phyloP scores from a whole-genome alignment of 345 rosid genomes.

The Chamaenerion angustifolium region DNA sequence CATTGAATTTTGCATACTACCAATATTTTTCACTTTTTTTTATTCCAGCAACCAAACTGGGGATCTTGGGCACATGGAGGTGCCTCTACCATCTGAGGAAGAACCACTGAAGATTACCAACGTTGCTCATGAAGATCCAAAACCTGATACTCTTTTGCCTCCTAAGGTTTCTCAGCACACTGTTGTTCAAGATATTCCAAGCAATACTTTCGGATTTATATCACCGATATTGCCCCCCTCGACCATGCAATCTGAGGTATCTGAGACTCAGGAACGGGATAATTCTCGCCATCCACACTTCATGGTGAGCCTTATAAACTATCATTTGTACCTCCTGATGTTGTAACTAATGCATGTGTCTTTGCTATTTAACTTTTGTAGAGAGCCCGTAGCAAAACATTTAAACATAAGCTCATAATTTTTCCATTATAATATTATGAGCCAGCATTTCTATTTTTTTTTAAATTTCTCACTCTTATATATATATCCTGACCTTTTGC shows the following conservation, averaged over 20 bases:
- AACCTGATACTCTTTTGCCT: constrained; percentile 24
- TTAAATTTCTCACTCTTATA: too few species aligned
- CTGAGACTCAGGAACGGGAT: constrained; percentile 39
- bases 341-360: too few species aligned
- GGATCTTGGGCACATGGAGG: constrained; percentile 19
- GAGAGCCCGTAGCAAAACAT: too few species aligned
- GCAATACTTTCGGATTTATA: constrained; percentile 36
- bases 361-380: too few species aligned
- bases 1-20: too few species aligned
- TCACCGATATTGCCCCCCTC: constrained; percentile 36
- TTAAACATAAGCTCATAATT: too few species aligned
- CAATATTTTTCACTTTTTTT: too few species aligned
- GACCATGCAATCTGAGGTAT: constrained; percentile 27
- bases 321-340: too few species aligned
- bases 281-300: constrained; percentile 20
- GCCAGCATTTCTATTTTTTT: too few species aligned
- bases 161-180: constrained; percentile 33
- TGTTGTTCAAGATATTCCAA: constrained; percentile 35
- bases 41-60: constrained; percentile 13
- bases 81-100: constrained; percentile 11
- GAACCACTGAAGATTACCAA: constrained; percentile 14
- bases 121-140: constrained; percentile 18
- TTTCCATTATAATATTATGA: too few species aligned
- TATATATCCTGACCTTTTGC: too few species aligned
- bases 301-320: constrained; percentile 17